Conservation (phyloP, 805 yeast species). For the Debaryomyces tyrocola region DNA sequence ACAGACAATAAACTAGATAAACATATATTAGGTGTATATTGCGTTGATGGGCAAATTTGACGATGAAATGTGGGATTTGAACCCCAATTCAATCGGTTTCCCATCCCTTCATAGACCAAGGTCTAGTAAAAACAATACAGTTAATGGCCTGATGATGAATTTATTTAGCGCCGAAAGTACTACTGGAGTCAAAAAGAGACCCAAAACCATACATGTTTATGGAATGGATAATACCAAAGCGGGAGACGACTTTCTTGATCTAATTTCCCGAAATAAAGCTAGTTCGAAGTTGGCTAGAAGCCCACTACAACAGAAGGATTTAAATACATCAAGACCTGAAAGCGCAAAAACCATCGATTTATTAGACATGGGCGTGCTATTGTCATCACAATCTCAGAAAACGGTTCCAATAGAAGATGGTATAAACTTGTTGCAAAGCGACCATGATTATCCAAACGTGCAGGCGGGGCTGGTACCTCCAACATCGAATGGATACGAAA, state of each 20-base stretch:
- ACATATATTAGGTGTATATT: no score
- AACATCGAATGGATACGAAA: neutral
- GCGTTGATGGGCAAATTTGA: neutral
- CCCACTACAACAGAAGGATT: neutral
- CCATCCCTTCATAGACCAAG: constrained; percentile 3
- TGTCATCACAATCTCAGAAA: constrained; percentile 1
- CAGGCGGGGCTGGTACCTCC: neutral
- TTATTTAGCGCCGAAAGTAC: neutral
- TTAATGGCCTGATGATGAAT: neutral
- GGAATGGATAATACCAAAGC: neutral
- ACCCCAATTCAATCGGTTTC: neutral
- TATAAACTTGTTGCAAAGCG: neutral
- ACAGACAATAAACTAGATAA: no score
- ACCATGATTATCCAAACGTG: neutral
- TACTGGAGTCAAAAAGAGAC: neutral
- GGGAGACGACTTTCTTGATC: neutral
- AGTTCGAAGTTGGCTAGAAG: neutral
- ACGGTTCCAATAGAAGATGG: neutral
- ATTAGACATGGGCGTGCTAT: neutral
- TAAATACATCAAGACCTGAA: neutral
- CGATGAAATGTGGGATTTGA: constrained; percentile 1
- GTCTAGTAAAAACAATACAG: neutral
- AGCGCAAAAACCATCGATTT: neutral
- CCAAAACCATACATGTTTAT: constrained; percentile 4
- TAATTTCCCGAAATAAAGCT: neutral